Percentiles rank a stretch among this genome's conserved stretches.
These are phyloP conservation scores for Posidonia australis DNA, from an alignment of 106 monocot genomes.

Conservation along the genomic window DNA sequence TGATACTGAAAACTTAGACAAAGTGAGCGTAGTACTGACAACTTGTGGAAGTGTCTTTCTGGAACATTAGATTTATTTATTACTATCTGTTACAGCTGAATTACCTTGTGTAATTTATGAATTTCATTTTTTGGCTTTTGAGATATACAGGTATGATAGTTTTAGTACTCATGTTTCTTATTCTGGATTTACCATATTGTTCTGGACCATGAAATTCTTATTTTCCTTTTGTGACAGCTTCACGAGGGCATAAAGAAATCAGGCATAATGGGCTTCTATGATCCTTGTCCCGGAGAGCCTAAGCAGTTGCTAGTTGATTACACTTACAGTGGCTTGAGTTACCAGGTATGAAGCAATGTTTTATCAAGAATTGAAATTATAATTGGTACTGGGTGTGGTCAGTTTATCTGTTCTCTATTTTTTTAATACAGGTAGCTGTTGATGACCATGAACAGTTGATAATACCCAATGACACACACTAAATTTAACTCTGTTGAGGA, in stretches of 20 bases:
- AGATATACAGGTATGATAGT: no score
- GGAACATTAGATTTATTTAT: no score
- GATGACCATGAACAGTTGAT: slow-evolving; percentile 52
- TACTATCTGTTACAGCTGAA: no score
- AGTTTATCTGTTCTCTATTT: neutral
- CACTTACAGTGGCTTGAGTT: slow-evolving; percentile 35
- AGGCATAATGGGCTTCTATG: slow-evolving; percentile 98
- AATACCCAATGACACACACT: slow-evolving; percentile 52
- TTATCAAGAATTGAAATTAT: neutral
- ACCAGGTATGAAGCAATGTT: slow-evolving; percentile 30
- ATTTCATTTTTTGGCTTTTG: no score
- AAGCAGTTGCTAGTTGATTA: slow-evolving; percentile 73
- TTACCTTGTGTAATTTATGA: no score
- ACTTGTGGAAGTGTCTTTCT: no score
- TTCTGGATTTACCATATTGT: neutral
- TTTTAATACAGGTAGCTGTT: slow-evolving; percentile 45
- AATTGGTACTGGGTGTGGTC: neutral
- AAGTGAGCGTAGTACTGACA: no score
- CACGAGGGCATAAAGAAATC: slow-evolving; percentile 91
- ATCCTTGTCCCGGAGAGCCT: slow-evolving; percentile 77
- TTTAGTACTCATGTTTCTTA: neutral
- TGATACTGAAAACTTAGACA: no score
- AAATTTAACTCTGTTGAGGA: slow-evolving; percentile 11
- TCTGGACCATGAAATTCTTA: neutral
- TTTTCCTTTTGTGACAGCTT: slow-evolving; percentile 41